Conservation (phyloP, 169 alveolate genomes). For the Perkinsus olseni region DNA sequence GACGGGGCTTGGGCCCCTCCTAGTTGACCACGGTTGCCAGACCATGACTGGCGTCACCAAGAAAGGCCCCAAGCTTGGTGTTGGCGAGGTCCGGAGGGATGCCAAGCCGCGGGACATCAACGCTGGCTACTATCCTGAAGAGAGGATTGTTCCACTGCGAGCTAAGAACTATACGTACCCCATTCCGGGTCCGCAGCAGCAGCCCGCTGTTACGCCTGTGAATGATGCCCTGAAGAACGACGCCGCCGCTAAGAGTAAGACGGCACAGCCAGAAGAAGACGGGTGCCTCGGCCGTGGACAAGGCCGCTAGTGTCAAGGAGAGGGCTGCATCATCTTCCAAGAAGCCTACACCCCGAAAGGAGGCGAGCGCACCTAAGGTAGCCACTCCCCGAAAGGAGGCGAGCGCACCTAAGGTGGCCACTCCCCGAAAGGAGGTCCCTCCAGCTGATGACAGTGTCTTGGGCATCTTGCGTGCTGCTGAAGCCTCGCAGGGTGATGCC, state of each 20-base stretch:
- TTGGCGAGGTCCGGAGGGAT: neutral
- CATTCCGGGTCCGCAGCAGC: neutral
- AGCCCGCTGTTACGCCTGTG: neutral
- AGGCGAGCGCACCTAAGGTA: neutral
- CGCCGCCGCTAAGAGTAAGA: neutral
- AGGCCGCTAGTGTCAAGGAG: no score
- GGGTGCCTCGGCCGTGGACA: no score
- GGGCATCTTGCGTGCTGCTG: neutral
- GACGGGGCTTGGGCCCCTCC: neutral
- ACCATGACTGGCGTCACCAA: neutral
- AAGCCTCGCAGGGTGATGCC: neutral
- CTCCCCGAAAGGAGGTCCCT: neutral
- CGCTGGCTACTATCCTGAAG: no score
- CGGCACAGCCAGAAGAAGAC: neutral
- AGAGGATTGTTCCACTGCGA: neutral
- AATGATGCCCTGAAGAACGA: neutral
- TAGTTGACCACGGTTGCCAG: neutral
- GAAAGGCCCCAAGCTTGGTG: neutral
- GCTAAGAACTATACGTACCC: neutral
- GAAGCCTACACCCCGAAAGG: neutral
- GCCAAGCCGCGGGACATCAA: neutral
- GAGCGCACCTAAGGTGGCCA: neutral
- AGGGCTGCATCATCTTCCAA: neutral
- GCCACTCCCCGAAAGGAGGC: neutral
- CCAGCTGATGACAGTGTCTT: neutral